These are phyloP conservation scores for Plasmodium ovale DNA, from an alignment of 169 alveolate species.

Conservation along the genomic window DNA sequence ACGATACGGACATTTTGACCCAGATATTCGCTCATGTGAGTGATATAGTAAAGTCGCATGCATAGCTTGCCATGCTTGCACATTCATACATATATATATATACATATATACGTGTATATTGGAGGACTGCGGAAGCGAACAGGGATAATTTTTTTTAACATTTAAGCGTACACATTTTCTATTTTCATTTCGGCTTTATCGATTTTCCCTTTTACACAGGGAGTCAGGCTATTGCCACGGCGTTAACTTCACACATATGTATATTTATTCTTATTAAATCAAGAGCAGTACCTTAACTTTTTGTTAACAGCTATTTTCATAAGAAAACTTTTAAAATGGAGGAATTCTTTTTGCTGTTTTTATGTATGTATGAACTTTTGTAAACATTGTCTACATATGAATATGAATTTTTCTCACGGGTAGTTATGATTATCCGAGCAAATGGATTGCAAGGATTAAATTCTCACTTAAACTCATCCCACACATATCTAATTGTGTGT, in stretches of 20 bases:
- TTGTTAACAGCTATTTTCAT: background rate
- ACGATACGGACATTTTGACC: conserved; percentile 37
- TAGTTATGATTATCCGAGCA: no score
- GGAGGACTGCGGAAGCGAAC: background rate
- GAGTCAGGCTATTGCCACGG: background rate
- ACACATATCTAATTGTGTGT: no score
- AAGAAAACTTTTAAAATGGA: background rate
- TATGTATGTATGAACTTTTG: background rate
- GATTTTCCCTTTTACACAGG: background rate
- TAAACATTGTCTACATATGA: no score
- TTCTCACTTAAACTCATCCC: no score
- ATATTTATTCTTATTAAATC: no score
- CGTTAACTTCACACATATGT: no score
- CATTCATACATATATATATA: conserved; percentile 23
- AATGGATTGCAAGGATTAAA: no score
- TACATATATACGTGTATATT: conserved; percentile 45
- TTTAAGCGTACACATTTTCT: no score
- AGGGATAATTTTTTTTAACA: no score
- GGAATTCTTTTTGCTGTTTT: background rate
- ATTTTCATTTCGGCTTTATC: no score
- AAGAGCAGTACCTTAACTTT: background rate
- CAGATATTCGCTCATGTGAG: conserved; percentile 36
- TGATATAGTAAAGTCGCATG: conserved; percentile 6
- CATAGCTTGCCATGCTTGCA: background rate
- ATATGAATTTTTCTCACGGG: no score